Evolutionary conservation across 1,284 basidiomycete species (phyloP), one percentile per base, ranked within the genome.

Genomic region (Cystobasidium slooffiae): DNA sequence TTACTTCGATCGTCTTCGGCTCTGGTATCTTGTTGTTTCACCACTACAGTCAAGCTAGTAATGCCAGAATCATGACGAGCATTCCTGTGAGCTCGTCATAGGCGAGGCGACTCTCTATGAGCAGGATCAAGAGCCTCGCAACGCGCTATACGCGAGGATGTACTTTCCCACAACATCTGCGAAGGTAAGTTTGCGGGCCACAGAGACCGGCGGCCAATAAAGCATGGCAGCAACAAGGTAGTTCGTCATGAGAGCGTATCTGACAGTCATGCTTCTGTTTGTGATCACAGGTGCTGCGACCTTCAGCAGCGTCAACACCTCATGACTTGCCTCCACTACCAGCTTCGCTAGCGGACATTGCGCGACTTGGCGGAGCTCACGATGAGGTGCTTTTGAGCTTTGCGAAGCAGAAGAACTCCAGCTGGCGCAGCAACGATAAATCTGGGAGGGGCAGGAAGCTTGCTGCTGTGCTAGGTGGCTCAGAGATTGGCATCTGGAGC

Each of bases 291-390:
- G n/a, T 67, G 6, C 65, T 76, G n/a, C 39, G 62, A n/a, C 70
- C 70, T 12, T 68, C 65, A 31, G 55, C 72, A 10, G 75, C 70
- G 12, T 74, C 64, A 9, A 67, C 75, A 14, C 70, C 75, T 20
- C 72, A 74, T 56, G 75, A 76, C 37, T 20, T 59, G 55, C 69
- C 69, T 16, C 75, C 72, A 14, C 58, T 76, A 24, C 75, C 75
- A 20, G 58, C 55, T 9, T 76, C 75, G n/a, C 72, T 76, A 9
- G 75, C 75, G 14, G 72, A 68, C 37, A 68, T 76, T n/a, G 75
- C 75, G 31, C 58, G 56, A 66, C 51, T 76, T 12, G 75, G 75
- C 8, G 75, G 75, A 20, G 75, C 75, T 20, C 70, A 72, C 37
- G 75, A 76, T 31, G 75, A 76, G 65, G 65, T 61, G 18, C 44